Percentiles rank a stretch among this genome's conserved stretches.
Evolutionary conservation across 1,139 yeast species (phyloP).

Genomic region (Nakaseomyces sp.): DNA sequence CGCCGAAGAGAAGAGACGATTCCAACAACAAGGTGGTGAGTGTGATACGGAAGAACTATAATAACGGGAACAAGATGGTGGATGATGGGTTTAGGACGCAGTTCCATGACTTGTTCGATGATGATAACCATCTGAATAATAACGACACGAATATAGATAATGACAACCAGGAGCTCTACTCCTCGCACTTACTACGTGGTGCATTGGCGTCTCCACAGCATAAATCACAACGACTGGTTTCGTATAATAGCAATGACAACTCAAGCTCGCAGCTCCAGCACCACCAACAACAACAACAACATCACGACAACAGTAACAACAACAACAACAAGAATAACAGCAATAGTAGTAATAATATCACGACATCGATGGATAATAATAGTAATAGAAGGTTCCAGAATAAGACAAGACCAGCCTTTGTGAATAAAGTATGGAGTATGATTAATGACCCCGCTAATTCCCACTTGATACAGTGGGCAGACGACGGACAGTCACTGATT

Average conservation of each 20-base stretch:
- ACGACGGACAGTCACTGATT: constrained; percentile 77
- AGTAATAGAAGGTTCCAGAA: constrained; percentile 4
- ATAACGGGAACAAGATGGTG: neutral
- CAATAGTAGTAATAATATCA: neutral
- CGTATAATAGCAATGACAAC: neutral
- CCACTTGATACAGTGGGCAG: constrained; percentile 72
- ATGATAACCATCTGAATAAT: neutral
- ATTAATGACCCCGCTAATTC: constrained; percentile 69
- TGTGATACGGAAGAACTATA: constrained; percentile 1
- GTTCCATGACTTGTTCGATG: constrained; percentile 2
- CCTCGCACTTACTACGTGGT: constrained; percentile 1
- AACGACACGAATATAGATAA: neutral
- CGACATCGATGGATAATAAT: neutral
- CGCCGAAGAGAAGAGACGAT: constrained; percentile 1
- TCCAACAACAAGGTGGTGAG: neutral
- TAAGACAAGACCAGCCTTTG: constrained; percentile 71
- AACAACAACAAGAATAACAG: constrained; percentile 8
- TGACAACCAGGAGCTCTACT: constrained; percentile 3
- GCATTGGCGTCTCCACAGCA: neutral
- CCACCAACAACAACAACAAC: neutral
- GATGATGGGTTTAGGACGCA: neutral
- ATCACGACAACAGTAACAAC: constrained; percentile 7
- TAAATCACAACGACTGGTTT: neutral
- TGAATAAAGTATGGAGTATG: constrained; percentile 90
- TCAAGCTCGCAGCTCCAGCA: neutral